Evolutionary conservation across 495 filamentous ascomycete genomes (phyloP).

Genomic region (Schizothecium vesticola): DNA sequence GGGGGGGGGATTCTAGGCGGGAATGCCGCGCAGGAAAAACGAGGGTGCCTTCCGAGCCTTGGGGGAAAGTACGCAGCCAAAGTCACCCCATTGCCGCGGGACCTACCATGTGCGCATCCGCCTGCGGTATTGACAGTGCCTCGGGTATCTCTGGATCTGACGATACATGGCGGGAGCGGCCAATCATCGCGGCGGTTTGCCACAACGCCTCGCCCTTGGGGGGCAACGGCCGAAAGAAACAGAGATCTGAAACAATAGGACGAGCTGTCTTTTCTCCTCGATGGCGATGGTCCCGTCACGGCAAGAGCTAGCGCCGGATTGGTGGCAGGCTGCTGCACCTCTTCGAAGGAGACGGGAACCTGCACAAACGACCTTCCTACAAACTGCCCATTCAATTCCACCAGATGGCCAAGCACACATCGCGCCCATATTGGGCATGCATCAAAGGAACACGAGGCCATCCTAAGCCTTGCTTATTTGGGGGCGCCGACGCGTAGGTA

Average conservation of each 20-base stretch:
- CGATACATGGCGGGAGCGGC: conserved; percentile 9
- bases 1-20: background rate
- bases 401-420: conserved; percentile 15
- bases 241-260: conserved; percentile 33
- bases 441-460: conserved; percentile 24
- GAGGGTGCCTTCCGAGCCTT: conserved; percentile 9
- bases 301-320: conserved; percentile 17
- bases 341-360: conserved; percentile 32
- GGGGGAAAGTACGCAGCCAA: conserved; percentile 4
- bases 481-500: conserved; percentile 7
- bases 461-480: conserved; percentile 16
- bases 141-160: conserved; percentile 5
- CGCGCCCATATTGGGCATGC: conserved; percentile 27
- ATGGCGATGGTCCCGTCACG: conserved; percentile 11
- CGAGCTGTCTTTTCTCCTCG: conserved; percentile 17
- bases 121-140: conserved; percentile 7
- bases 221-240: conserved; percentile 33
- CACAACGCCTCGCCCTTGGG: conserved; percentile 8
- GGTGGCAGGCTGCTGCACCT: conserved; percentile 20
- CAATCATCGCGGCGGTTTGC: conserved; percentile 19
- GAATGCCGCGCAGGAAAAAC: background rate
- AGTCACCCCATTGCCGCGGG: conserved; percentile 10
- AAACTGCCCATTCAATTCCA: conserved; percentile 18
- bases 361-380: conserved; percentile 33
- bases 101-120: conserved; percentile 9